Base-by-base conservation (phyloP, 768 basidiomycete genomes). In the Amanita brunnescens region DNA sequence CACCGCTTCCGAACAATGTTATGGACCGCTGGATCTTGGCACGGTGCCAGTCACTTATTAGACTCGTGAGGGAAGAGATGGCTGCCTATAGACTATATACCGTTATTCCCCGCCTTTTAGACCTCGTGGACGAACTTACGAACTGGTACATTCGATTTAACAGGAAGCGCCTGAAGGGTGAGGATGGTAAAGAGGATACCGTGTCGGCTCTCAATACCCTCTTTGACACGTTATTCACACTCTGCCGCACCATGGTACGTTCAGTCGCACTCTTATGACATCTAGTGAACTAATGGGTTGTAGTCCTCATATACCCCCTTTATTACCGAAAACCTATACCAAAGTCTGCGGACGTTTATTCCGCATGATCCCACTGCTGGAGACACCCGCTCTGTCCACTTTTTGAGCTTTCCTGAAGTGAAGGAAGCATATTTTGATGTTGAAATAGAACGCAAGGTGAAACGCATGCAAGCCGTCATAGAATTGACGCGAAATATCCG, bases 121-220 rank as follows among this genome's bases (percentile, higher is more conserved):
- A 89, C 56, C 83, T 99, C 52, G 79, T 99, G 26, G 91, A 95
- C 58, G 96, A 98, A 66, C 76, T 98, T 53, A 99, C 96, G 18
- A 99, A 99, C 64, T 97, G 94, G 93, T 99, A 99, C 69, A 98
- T 99, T 63, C 91, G 96, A 43, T 98, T 98, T 74, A 99, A 99
- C 69, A 84, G 96, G 39, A 86, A 85, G 58, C 80, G 96, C 13
- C 72, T 99, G 54, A 99, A 99, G 76, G 96, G 96, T 40, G 90
- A 95, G 65, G 87, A 91, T 59, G 89, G 95, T 2, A 74, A 77
- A 51, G 88, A 91, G 56, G 95, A 98, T 60, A 93, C 93, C 6
- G 63, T 81, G 13, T 70, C 83, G 16, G 96, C 95, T 14, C 73
- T 98, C 62, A 97, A 98, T 64, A 97, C 96, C 20, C 73, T 99